Evolutionary conservation across 2,329 filamentous ascomycete genomes (phyloP), one percentile per base, ranked within the genome.

Genomic region (Ilyonectria mors-panacis): DNA sequence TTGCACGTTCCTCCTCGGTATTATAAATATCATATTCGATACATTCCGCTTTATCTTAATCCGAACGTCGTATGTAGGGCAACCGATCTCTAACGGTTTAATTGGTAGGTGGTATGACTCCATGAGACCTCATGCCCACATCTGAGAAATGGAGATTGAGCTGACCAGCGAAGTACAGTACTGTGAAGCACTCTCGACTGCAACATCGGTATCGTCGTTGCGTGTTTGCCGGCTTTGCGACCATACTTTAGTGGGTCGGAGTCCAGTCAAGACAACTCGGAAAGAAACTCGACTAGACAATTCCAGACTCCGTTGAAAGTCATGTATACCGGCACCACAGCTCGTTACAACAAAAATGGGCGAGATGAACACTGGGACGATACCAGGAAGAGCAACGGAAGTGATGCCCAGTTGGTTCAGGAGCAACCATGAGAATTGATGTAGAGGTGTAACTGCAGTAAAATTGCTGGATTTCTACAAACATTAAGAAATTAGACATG

Each of bases 141-240:
- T 8, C 33, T 2, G n/a, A 2, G 3, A 33, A 33, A 33, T 10
- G 6, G 21, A 39, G 1, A 10, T 3, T 19, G 5, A 13, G 9
- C 26, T 19, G n/a, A 12, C 37, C 33, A 2, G 1, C 5, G 15
- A 15, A 1, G 37, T 2, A 8, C 17, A 74, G 72, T 64, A 12
- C 44, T 74, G 1, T 74, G 72, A 72, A 71, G 68, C 9, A 35
- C 53, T 2, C 59, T 73, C 3, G 72, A 74, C 5, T 65, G 30
- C 6, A 70, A 67, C 2, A 61, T 74, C 0, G 66, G 70, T 0
- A 63, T 74, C 2, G 67, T 74, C 12, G 57, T 74, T 1, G 70
- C 72, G 0, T 74, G 72, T 8, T 53, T 74, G 1, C 72, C 72
- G 0, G 63, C 72, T 9, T 61, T 74, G 0, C 62, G 72, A 1